phyloP scores from a whole-genome alignment of 306 rosid species.

The Cucurbita argyrosperma region DNA sequence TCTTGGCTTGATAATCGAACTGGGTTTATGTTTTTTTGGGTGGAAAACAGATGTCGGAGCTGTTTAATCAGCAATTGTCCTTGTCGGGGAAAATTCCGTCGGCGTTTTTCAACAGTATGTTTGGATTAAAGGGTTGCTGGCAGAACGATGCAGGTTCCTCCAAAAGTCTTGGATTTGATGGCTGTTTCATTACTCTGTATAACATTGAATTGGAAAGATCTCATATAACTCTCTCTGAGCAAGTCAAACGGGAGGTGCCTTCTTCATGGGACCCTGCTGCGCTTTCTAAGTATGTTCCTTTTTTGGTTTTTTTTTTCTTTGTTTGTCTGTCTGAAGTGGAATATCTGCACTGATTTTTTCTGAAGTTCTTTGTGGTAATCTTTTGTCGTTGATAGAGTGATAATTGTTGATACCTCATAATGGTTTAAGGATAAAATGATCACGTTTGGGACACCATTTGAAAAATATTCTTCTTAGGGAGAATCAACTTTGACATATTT shows the following conservation, averaged over 20 bases:
- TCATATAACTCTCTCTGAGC: slow-evolving; percentile 36
- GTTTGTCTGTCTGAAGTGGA: not conserved
- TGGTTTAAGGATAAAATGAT: not conserved
- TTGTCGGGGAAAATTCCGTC: slow-evolving; percentile 74
- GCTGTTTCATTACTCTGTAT: slow-evolving; percentile 63
- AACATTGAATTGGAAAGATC: slow-evolving; percentile 51
- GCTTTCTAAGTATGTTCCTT: slow-evolving; percentile 48
- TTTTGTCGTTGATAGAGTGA: not conserved
- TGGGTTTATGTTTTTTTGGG: not conserved
- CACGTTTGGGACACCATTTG: not conserved
- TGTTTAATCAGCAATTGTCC: slow-evolving; percentile 41
- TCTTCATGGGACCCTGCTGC: slow-evolving; percentile 73
- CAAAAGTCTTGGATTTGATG: slow-evolving; percentile 57
- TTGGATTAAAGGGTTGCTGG: slow-evolving; percentile 58
- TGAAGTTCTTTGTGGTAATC: not conserved
- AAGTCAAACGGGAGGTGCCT: slow-evolving; percentile 57
- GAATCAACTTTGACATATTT: too few species aligned
- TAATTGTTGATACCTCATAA: not conserved
- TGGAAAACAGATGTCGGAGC: slow-evolving; percentile 73
- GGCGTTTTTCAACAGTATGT: slow-evolving; percentile 58
- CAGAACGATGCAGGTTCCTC: slow-evolving; percentile 56
- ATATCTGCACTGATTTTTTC: not conserved
- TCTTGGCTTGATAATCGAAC: not conserved
- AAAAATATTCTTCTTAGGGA: too few species aligned
- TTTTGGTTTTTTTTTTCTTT: not conserved